These are phyloP conservation scores for Aaosphaeria arxii DNA, from an alignment of 2,329 filamentous ascomycete species.

Conservation along the genomic window DNA sequence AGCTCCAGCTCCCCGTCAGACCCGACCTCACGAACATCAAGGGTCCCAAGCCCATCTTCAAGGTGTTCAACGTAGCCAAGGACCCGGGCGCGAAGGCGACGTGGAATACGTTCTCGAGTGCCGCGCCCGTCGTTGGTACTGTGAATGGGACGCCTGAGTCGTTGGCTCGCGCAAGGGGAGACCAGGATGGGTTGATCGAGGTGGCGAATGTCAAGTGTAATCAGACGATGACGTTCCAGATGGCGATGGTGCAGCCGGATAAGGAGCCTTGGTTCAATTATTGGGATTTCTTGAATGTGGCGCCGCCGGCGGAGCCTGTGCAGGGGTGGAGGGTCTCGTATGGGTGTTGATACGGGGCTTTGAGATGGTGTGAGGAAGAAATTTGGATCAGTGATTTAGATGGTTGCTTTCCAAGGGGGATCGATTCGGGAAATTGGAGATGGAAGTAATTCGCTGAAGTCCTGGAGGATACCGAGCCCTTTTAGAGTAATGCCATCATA, in stretches of 20 bases:
- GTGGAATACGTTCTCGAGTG: constrained; percentile 18
- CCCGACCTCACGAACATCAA: constrained; percentile 8
- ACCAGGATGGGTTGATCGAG: constrained; percentile 11
- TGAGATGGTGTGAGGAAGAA: not conserved
- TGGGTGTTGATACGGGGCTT: constrained; percentile 15
- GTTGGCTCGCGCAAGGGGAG: constrained; percentile 2
- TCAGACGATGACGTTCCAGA: constrained; percentile 27
- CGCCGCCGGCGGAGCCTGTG: constrained; percentile 18
- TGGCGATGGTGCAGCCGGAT: constrained; percentile 6
- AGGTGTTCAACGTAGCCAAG: constrained; percentile 20
- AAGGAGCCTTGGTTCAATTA: constrained; percentile 18
- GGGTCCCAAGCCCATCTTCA: constrained; percentile 21
- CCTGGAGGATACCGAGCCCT: no score
- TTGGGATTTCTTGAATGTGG: constrained; percentile 23
- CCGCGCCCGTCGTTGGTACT: constrained; percentile 11
- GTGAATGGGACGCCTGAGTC: constrained; percentile 14
- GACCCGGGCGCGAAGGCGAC: constrained; percentile 11
- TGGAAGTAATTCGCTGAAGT: no score
- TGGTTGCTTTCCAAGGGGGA: no score
- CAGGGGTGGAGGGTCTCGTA: constrained; percentile 25
- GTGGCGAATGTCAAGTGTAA: constrained; percentile 19
- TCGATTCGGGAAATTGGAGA: no score
- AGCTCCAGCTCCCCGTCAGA: constrained; percentile 18
- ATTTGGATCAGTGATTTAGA: no score
- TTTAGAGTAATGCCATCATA: no score